A percentile compares a stretch with the other conserved stretches of the same genome.
phyloP scores from a whole-genome alignment of 306 rosid genomes.

The Biancaea sappan region DNA sequence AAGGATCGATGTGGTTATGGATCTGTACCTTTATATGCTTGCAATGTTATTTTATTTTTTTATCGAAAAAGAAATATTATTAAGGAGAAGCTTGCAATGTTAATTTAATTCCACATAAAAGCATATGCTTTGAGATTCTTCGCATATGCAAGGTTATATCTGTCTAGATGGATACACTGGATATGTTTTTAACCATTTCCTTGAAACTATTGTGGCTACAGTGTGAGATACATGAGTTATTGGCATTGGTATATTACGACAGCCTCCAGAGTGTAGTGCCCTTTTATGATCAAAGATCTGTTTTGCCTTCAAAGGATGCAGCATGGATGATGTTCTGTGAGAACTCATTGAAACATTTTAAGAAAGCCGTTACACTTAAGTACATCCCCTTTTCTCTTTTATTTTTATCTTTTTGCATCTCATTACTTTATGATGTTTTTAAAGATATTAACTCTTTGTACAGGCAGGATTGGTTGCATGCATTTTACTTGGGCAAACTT shows the following conservation, averaged over 20 bases:
- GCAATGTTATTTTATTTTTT: too few relatives aligned
- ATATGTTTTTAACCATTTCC: constrained; percentile 27
- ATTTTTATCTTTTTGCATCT: constrained; percentile 27
- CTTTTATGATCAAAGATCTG: constrained; percentile 89
- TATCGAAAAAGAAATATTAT: too few relatives aligned
- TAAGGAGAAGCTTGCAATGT: not conserved
- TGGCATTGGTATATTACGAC: constrained; percentile 97
- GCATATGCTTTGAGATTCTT: constrained; percentile 13
- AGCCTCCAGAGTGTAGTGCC: constrained; percentile 98
- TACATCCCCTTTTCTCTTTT: constrained; percentile 42
- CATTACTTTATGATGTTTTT: constrained; percentile 15
- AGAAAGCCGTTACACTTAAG: constrained; percentile 87
- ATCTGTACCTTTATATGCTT: constrained; percentile 27
- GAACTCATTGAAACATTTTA: constrained; percentile 93
- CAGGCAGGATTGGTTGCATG: constrained; percentile 98
- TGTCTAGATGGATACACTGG: constrained; percentile 25
- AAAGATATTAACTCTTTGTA: constrained; percentile 33
- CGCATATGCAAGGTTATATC: constrained; percentile 11
- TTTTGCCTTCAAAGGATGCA: constrained; percentile 77
- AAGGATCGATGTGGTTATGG: constrained; percentile 18
- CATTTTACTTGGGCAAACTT: constrained; percentile 94
- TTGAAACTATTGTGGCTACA: constrained; percentile 46
- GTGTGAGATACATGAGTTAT: constrained; percentile 94
- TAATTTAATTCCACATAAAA: constrained; percentile 12
- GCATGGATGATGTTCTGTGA: constrained; percentile 79